These are phyloP conservation scores for Escallonia herrerae DNA, from an alignment of 129 eudicot genomes.

Conservation along the genomic window DNA sequence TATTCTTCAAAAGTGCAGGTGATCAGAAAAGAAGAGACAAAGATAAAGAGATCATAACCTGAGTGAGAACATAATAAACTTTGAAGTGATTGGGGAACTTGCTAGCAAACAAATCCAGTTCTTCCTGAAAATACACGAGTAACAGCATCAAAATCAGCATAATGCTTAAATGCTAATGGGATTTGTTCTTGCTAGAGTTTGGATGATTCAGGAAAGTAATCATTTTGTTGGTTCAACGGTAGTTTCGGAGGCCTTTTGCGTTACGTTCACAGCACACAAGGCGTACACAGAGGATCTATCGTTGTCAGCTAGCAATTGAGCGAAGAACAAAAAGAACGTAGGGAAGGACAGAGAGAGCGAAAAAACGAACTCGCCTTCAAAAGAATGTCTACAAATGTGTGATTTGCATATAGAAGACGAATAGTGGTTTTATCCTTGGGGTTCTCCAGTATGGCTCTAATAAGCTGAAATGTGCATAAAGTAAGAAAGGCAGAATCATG, in stretches of 20 bases:
- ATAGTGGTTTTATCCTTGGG: constrained; percentile 41
- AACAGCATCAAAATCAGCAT: not conserved
- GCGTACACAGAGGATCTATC: too few species aligned
- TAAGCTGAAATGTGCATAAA: constrained; percentile 21
- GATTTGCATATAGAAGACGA: constrained; percentile 44
- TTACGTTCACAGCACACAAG: too few species aligned
- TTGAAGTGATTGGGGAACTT: constrained; percentile 33
- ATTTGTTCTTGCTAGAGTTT: not conserved
- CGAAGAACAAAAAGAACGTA: not conserved
- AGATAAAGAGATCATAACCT: constrained; percentile 14
- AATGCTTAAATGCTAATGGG: not conserved
- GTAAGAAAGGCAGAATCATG: not conserved
- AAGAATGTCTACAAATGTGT: too few species aligned
- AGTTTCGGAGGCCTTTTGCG: too few species aligned
- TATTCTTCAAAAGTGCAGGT: not conserved
- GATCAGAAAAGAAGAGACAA: constrained; percentile 2
- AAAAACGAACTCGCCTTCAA: too few species aligned
- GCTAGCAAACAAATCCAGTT: constrained; percentile 31
- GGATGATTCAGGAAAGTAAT: too few species aligned
- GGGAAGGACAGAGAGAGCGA: too few species aligned
- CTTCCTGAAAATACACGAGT: constrained; percentile 29
- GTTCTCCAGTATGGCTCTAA: constrained; percentile 43
- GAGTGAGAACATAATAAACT: constrained; percentile 41
- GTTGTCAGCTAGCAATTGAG: too few species aligned
- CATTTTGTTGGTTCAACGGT: too few species aligned